Conservation (phyloP, 148 eudicot genomes). For the Persicaria maculosa region DNA sequence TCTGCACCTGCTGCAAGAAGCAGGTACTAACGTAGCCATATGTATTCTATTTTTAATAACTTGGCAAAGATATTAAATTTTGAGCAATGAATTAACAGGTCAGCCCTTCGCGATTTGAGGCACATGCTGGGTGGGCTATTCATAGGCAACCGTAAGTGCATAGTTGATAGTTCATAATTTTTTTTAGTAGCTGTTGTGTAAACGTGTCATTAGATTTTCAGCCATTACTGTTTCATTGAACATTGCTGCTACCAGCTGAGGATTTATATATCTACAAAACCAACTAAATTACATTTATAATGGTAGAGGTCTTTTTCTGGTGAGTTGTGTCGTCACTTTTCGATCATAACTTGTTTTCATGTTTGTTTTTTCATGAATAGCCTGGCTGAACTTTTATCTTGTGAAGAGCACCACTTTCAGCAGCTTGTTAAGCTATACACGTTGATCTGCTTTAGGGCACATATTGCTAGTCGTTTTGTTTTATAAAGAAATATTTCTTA, state of each 20-base stretch:
- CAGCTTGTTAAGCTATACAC: neutral
- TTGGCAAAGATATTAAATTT: neutral
- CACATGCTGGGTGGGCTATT: conserved; percentile 83
- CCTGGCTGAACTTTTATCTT: neutral
- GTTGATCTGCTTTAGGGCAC: neutral
- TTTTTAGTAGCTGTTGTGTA: no score
- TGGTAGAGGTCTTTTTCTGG: neutral
- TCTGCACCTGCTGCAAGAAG: conserved; percentile 50
- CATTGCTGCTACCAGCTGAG: neutral
- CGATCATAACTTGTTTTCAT: neutral
- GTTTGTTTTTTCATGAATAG: neutral
- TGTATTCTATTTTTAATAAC: conserved; percentile 2
- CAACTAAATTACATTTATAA: neutral
- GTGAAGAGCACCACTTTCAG: neutral
- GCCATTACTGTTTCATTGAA: neutral
- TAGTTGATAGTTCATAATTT: neutral
- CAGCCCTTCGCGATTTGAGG: conserved; percentile 88
- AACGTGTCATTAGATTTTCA: no score
- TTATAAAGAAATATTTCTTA: neutral
- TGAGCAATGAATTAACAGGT: conserved; percentile 39
- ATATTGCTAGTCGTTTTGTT: conserved; percentile 12
- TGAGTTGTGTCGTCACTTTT: no score
- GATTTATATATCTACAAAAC: neutral
- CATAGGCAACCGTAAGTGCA: conserved; percentile 84
- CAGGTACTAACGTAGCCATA: conserved; percentile 37